phyloP scores from a whole-genome alignment of 73 alveolate genomes.

The Stentor roeselii region DNA sequence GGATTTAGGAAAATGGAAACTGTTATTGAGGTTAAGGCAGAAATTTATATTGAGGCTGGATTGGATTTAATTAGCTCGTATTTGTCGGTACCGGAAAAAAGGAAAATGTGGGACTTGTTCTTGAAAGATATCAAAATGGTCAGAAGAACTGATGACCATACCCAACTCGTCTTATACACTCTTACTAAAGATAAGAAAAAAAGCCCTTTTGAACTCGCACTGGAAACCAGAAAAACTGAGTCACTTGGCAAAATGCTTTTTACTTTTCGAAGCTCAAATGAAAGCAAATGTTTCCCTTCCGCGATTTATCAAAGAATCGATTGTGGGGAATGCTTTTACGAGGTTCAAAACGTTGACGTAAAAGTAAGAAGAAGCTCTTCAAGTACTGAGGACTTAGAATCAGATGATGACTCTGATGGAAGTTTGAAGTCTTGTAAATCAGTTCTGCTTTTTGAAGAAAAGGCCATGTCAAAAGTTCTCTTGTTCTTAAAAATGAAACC shows the following conservation, averaged over 20 bases:
- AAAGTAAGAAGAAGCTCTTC: slow-evolving; percentile 4
- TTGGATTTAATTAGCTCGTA: not conserved
- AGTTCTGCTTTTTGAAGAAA: not conserved
- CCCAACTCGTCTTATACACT: not conserved
- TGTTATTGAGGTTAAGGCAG: not conserved
- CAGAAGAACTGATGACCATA: not conserved
- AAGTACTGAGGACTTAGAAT: not conserved
- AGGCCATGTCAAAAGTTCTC: not conserved
- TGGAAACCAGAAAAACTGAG: not conserved
- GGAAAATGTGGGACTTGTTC: not conserved
- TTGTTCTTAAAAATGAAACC: not conserved
- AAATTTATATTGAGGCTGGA: not conserved
- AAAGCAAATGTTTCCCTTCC: too few species aligned
- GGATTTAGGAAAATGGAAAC: not conserved
- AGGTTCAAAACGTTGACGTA: not conserved
- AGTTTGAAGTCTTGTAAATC: not conserved
- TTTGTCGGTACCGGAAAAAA: not conserved
- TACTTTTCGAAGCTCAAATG: not conserved
- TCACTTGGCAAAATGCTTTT: not conserved
- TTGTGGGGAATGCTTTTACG: not conserved
- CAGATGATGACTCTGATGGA: not conserved
- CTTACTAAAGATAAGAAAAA: not conserved
- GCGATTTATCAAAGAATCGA: not conserved
- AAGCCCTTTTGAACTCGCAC: not conserved
- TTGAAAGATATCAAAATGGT: not conserved